Evolutionary conservation across 495 filamentous ascomycete genomes (phyloP).

Genomic region (Neurospora sp.): DNA sequence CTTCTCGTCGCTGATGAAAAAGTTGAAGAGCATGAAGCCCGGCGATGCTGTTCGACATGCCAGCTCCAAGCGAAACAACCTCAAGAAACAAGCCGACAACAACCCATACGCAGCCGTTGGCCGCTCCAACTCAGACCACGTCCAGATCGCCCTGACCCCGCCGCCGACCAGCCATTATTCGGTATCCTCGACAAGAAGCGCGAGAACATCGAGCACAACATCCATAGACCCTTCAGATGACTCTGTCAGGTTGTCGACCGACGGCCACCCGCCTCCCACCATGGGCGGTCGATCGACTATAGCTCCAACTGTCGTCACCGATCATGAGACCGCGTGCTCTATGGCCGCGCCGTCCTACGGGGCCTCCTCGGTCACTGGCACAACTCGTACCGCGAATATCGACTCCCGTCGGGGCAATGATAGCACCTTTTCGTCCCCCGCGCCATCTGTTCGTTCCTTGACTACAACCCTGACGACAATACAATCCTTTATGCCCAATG

Average conservation of each 20-base stretch:
- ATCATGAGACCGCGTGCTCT: constrained; percentile 62
- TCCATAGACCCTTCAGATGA: constrained; percentile 32
- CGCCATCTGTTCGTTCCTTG: constrained; percentile 81
- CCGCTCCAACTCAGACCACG: constrained; percentile 7
- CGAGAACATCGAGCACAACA: constrained; percentile 24
- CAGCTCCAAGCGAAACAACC: constrained; percentile 18
- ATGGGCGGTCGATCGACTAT: constrained; percentile 54
- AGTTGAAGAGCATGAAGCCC: constrained; percentile 74
- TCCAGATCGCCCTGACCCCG: constrained; percentile 16
- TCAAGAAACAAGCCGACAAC: constrained; percentile 58
- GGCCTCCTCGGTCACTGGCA: constrained; percentile 47
- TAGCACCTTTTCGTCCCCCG: constrained; percentile 90
- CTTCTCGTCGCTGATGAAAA: constrained; percentile 91
- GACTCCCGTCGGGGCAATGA: constrained; percentile 62
- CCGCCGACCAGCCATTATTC: constrained; percentile 49
- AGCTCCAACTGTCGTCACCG: constrained; percentile 74
- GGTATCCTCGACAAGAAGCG: constrained; percentile 39
- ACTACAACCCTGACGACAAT: constrained; percentile 95
- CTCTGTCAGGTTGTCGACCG: constrained; percentile 48
- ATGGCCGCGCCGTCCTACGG: constrained; percentile 71
- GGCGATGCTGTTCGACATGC: constrained; percentile 26
- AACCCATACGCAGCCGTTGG: constrained; percentile 74
- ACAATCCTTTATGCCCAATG: constrained; percentile 71
- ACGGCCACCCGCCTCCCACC: constrained; percentile 47
- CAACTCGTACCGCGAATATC: constrained; percentile 54